Evolutionary conservation across 371 early-diverging fungal genomes (phyloP).

Genomic region (Coemansia sp.): DNA sequence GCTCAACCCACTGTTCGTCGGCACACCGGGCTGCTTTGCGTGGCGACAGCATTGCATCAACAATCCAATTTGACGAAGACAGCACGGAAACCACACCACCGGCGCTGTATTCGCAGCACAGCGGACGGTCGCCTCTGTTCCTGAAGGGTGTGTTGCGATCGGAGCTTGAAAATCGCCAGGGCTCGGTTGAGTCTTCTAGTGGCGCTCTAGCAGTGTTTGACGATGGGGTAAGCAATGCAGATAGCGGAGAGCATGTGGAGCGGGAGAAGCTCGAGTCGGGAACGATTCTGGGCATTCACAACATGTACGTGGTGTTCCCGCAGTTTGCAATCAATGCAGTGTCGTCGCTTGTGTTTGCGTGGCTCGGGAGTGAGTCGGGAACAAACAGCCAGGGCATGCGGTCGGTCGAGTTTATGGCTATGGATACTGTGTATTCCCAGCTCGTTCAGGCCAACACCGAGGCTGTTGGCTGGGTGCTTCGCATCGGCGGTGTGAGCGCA

Average conservation of each 20-base stretch:
- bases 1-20: not conserved
- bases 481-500: constrained; percentile 46
- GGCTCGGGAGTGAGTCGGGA: constrained; percentile 23
- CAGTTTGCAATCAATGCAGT: constrained; percentile 78
- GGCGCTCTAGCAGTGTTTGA: not conserved
- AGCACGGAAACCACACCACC: not conserved
- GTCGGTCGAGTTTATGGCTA: constrained; percentile 39
- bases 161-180: not conserved
- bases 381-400: constrained; percentile 6
- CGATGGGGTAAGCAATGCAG: not conserved
- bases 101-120: not conserved
- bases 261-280: constrained; percentile 62
- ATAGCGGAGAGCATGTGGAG: too few relatives aligned
- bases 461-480: constrained; percentile 42
- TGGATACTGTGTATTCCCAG: constrained; percentile 7
- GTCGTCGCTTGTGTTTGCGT: constrained; percentile 72
- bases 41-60: constrained; percentile 41
- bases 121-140: constrained; percentile 8
- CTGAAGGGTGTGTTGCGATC: not conserved
- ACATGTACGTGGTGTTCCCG: constrained; percentile 90
- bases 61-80: constrained; percentile 13
- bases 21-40: not conserved
- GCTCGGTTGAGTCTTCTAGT: not conserved
- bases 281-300: constrained; percentile 87
- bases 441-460: constrained; percentile 7